Percentiles rank a stretch among this genome's conserved stretches.
Conservation (phyloP, 2,329 filamentous ascomycete genomes). For the Pseudogymnoascus sp. region DNA sequence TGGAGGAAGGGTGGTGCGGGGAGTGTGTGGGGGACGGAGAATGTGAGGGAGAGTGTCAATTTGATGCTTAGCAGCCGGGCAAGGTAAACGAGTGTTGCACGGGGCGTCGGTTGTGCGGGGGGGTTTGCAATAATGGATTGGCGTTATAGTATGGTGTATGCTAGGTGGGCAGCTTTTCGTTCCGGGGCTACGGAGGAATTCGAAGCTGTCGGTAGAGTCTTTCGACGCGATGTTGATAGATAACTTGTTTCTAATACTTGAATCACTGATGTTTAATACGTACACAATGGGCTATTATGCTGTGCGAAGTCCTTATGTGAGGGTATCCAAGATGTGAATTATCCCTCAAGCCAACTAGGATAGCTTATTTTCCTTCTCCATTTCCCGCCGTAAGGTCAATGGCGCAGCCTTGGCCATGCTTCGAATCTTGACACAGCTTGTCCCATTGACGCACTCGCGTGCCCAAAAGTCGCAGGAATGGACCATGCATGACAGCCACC, state of each 20-base stretch:
- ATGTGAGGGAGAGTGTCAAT: constrained; percentile 57
- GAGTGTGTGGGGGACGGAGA: constrained; percentile 55
- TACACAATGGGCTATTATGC: neutral
- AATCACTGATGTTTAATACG: neutral
- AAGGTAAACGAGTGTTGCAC: constrained; percentile 12
- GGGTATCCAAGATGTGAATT: too few species aligned
- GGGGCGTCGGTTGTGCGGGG: neutral
- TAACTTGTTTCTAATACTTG: constrained; percentile 2
- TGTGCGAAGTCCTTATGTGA: neutral
- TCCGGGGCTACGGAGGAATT: neutral
- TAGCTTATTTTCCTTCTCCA: neutral
- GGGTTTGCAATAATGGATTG: neutral
- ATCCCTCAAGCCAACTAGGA: too few species aligned
- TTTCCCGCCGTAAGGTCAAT: neutral
- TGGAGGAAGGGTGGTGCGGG: constrained; percentile 57
- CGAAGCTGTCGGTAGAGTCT: neutral
- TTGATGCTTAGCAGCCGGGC: constrained; percentile 38
- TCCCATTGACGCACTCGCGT: too few species aligned
- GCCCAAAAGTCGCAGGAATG: neutral
- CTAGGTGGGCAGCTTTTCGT: neutral
- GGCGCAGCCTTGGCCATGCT: neutral
- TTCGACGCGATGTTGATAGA: neutral
- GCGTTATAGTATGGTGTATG: constrained; percentile 1
- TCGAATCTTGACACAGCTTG: neutral
- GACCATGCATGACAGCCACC: neutral